phyloP scores from a whole-genome alignment of 805 yeast species.

The Candida quercuum region DNA sequence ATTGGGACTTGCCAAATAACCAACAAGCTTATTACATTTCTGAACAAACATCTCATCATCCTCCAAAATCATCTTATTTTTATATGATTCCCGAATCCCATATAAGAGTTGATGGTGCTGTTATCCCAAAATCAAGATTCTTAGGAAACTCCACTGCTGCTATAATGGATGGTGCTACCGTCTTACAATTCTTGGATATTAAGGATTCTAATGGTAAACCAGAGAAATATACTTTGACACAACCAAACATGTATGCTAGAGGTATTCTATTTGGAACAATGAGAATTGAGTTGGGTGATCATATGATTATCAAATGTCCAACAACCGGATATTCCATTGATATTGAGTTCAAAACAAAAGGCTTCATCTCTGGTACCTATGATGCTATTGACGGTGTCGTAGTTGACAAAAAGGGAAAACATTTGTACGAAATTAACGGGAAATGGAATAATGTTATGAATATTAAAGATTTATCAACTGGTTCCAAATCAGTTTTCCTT shows the following conservation, averaged over 20 bases:
- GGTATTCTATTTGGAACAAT: constrained; percentile 89
- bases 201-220: constrained; percentile 39
- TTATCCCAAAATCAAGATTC: constrained; percentile 82
- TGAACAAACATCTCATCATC: constrained; percentile 97
- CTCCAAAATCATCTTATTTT: constrained; percentile 95
- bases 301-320: constrained; percentile 67
- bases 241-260: constrained; percentile 93
- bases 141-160: constrained; percentile 96
- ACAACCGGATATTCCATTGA: constrained; percentile 58
- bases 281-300: constrained; percentile 90
- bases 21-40: constrained; percentile 77
- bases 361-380: constrained; percentile 87
- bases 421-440: constrained; percentile 66
- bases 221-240: constrained; percentile 80
- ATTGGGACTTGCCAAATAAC: constrained; percentile 81
- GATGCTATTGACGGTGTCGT: constrained; percentile 81
- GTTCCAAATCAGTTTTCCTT: constrained; percentile 46
- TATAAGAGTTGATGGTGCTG: constrained; percentile 84
- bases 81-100: constrained; percentile 76
- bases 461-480: constrained; percentile 49
- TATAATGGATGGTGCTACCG: constrained; percentile 89
- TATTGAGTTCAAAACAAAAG: constrained; percentile 92
- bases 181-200: constrained; percentile 60
- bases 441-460: constrained; percentile 91
- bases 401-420: constrained; percentile 47